Conservation (phyloP, 163 green algal genomes). For the Smithsoniella earleae region DNA sequence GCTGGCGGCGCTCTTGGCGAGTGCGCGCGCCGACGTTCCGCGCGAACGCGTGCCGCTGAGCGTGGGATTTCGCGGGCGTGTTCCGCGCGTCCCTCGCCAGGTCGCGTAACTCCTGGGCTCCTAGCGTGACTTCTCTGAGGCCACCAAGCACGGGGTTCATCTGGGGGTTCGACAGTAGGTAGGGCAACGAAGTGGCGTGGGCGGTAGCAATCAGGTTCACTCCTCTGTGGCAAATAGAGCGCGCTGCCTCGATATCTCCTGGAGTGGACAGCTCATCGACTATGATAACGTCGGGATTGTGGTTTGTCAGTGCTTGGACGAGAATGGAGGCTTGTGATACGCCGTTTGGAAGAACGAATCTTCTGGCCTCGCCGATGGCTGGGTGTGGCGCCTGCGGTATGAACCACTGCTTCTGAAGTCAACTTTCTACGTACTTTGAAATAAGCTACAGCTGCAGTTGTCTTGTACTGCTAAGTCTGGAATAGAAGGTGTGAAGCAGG, state of each 20-base stretch:
- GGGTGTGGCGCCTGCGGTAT: slow-evolving; percentile 7
- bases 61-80: background rate
- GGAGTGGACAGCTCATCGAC: slow-evolving; percentile 47
- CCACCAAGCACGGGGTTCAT: slow-evolving; percentile 46
- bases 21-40: slow-evolving; percentile 4
- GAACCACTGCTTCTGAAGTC: background rate
- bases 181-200: slow-evolving; percentile 38
- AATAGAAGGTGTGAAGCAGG: background rate
- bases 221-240: slow-evolving; percentile 44
- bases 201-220: slow-evolving; percentile 44
- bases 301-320: slow-evolving; percentile 47
- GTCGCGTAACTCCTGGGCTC: slow-evolving; percentile 32
- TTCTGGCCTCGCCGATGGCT: background rate
- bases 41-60: slow-evolving; percentile 21
- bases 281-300: slow-evolving; percentile 46
- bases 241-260: slow-evolving; percentile 42
- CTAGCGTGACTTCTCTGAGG: slow-evolving; percentile 38
- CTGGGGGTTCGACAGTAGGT: slow-evolving; percentile 42
- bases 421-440: background rate
- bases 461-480: background rate
- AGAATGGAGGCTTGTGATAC: slow-evolving; percentile 32
- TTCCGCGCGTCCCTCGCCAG: background rate
- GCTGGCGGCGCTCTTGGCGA: slow-evolving; percentile 10
- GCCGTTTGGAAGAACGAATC: slow-evolving; percentile 5
- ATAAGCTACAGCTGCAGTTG: background rate